phyloP scores from a whole-genome alignment of 2,329 filamentous ascomycete species.

The Onygenales sp. region DNA sequence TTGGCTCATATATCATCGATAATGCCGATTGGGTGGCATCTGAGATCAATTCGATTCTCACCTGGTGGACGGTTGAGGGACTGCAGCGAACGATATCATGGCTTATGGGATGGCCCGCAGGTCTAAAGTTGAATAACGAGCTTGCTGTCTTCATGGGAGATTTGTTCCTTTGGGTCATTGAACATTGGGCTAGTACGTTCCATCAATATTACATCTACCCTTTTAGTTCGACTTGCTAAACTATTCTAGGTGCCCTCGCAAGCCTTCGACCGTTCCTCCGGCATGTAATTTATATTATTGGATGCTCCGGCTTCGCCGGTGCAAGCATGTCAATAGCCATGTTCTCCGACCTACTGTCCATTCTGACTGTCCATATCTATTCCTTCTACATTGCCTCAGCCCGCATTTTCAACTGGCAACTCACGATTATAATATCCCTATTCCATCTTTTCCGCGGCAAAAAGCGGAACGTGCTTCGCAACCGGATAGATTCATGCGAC shows the following conservation, averaged over 20 bases:
- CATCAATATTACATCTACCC: neutral
- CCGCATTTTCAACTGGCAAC: slow-evolving; percentile 96
- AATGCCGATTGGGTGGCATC: slow-evolving; percentile 77
- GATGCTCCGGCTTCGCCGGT: slow-evolving; percentile 88
- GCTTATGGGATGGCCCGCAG: slow-evolving; percentile 93
- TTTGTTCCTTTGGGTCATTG: slow-evolving; percentile 95
- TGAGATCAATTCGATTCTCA: slow-evolving; percentile 66
- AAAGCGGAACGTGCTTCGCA: slow-evolving; percentile 92
- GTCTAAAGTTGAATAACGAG: slow-evolving; percentile 89
- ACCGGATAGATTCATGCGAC: slow-evolving; percentile 97
- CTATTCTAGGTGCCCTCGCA: slow-evolving; percentile 57
- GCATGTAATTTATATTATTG: slow-evolving; percentile 80
- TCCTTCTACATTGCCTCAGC: slow-evolving; percentile 96
- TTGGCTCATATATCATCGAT: slow-evolving; percentile 95
- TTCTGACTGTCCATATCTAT: slow-evolving; percentile 92
- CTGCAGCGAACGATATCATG: slow-evolving; percentile 82
- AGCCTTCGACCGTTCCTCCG: slow-evolving; percentile 73
- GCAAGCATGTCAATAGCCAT: slow-evolving; percentile 95
- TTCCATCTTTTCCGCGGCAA: slow-evolving; percentile 98
- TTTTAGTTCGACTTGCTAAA: slow-evolving; percentile 9
- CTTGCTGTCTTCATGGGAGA: slow-evolving; percentile 90
- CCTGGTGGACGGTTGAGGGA: slow-evolving; percentile 77
- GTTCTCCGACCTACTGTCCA: slow-evolving; percentile 84
- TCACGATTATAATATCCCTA: slow-evolving; percentile 92
- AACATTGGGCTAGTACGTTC: slow-evolving; percentile 79